Conservation (phyloP, 441 rosid genomes). For the Gossypium davidsonii region DNA sequence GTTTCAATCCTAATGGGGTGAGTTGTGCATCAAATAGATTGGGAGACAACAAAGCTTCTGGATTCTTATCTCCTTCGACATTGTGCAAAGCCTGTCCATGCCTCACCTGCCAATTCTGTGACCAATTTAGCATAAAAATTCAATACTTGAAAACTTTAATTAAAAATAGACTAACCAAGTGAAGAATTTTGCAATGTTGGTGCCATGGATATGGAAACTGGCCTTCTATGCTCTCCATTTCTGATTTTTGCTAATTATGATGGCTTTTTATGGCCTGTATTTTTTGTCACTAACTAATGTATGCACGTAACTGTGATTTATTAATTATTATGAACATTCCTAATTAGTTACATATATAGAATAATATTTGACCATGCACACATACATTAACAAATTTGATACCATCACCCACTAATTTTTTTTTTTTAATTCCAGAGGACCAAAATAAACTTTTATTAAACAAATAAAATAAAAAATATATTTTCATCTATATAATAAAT, state of each 20-base stretch:
- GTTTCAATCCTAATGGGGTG: conserved; percentile 1
- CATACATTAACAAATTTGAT: not conserved
- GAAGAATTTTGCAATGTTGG: conserved; percentile 12
- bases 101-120: not conserved
- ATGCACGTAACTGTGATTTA: not conserved
- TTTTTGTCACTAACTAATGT: not conserved
- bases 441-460: not conserved
- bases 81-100: conserved; percentile 17
- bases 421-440: not conserved
- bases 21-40: conserved; percentile 17
- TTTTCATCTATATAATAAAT: not conserved
- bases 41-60: conserved; percentile 7
- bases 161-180: not conserved
- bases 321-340: not conserved
- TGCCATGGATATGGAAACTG: conserved; percentile 9
- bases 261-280: not conserved
- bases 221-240: not conserved
- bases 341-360: not conserved
- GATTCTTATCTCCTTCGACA: conserved; percentile 12
- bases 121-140: not conserved
- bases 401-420: no score
- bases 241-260: not conserved
- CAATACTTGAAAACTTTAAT: not conserved
- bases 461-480: not conserved
- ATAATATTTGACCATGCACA: not conserved